Evolutionary conservation across 441 rosid genomes (phyloP).

Genomic region (Raphanus hybrid): DNA sequence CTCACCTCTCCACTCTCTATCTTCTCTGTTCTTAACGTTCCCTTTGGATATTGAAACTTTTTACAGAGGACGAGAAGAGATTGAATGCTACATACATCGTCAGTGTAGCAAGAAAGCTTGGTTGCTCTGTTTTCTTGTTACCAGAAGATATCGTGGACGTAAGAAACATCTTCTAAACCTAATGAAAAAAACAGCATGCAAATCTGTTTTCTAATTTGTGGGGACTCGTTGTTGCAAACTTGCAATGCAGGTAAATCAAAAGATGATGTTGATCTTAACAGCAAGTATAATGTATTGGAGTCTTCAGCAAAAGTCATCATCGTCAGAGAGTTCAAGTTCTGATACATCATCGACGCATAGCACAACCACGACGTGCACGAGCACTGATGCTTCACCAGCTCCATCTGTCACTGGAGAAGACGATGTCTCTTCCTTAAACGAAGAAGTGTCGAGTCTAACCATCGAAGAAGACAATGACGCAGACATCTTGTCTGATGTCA

Average conservation of each 20-base stretch:
- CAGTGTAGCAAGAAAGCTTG: constrained; percentile 91
- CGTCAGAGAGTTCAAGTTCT: constrained; percentile 43
- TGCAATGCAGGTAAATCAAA: constrained; percentile 77
- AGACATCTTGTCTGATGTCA: constrained; percentile 54
- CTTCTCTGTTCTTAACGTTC: neutral
- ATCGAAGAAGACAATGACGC: constrained; percentile 48
- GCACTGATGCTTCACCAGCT: constrained; percentile 68
- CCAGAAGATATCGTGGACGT: constrained; percentile 96
- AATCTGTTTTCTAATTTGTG: neutral
- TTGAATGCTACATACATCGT: constrained; percentile 90
- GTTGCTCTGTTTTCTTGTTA: constrained; percentile 92
- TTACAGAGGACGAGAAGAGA: constrained; percentile 83
- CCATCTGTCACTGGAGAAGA: constrained; percentile 80
- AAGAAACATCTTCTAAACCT: constrained; percentile 27
- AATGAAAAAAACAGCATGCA: neutral
- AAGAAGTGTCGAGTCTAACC: constrained; percentile 60
- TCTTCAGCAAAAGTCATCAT: constrained; percentile 52
- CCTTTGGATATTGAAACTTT: constrained; percentile 21
- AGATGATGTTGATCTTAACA: constrained; percentile 69
- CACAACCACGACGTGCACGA: constrained; percentile 37
- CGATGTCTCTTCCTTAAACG: constrained; percentile 65
- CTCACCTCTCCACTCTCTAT: neutral
- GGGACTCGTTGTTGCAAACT: neutral
- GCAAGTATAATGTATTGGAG: constrained; percentile 83
- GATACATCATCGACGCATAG: constrained; percentile 49